Evolutionary conservation across 306 rosid genomes (phyloP).

Genomic region (Castanea mollissima): DNA sequence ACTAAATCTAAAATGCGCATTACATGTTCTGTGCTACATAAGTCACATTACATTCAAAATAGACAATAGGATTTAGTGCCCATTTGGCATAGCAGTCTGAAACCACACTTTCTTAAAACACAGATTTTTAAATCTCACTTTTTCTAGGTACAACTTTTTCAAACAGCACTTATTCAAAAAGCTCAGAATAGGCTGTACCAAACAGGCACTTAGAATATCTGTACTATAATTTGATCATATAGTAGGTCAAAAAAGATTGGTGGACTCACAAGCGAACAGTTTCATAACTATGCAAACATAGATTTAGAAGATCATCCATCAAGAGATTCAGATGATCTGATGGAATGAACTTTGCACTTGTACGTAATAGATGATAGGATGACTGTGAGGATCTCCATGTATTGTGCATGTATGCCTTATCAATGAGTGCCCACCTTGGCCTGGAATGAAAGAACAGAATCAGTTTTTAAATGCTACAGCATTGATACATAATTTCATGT

Average conservation of each 20-base stretch:
- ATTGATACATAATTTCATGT: conserved; percentile 12
- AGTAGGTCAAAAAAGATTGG: conserved; percentile 18
- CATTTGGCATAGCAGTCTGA: too few species aligned
- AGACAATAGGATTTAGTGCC: background rate
- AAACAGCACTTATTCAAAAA: too few species aligned
- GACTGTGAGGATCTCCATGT: conserved; percentile 99
- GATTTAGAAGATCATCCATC: conserved; percentile 81
- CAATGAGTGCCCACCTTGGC: conserved; percentile 99
- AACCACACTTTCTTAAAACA: too few species aligned
- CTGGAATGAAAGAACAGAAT: conserved; percentile 39
- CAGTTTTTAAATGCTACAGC: conserved; percentile 10
- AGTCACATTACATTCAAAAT: conserved; percentile 1
- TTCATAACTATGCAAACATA: conserved; percentile 85
- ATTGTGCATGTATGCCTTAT: conserved; percentile 96
- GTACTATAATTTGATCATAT: background rate
- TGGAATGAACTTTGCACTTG: conserved; percentile 63
- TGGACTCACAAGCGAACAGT: conserved; percentile 89
- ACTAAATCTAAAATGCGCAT: background rate
- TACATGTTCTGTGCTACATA: background rate
- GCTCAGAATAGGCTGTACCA: too few species aligned
- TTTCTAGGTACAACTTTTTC: too few species aligned
- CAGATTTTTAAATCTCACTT: too few species aligned
- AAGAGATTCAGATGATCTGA: conserved; percentile 75
- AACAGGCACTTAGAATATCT: background rate
- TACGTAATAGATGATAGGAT: conserved; percentile 81